These are phyloP conservation scores for Cladosporium sp. DNA, from an alignment of 2,329 filamentous ascomycete species.

Conservation along the genomic window DNA sequence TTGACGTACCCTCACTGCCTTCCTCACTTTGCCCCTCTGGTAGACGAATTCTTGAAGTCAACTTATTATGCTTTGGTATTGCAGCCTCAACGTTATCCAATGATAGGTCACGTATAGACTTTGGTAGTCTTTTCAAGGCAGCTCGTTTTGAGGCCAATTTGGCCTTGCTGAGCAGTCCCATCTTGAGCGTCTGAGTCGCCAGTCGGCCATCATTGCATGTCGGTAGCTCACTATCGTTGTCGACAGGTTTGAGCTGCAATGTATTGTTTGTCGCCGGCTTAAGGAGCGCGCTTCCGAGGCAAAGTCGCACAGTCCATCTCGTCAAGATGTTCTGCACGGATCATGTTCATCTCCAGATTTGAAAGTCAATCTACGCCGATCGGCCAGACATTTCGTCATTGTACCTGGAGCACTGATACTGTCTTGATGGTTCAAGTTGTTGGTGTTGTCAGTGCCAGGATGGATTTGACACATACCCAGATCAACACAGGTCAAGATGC, in stretches of 20 bases:
- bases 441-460: neutral
- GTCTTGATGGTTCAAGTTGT: neutral
- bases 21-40: too few species aligned
- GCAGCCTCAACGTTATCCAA: neutral
- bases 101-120: neutral
- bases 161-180: constrained; percentile 7
- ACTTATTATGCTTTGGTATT: neutral
- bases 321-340: neutral
- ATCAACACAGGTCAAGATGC: constrained; percentile 29
- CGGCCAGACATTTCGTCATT: constrained; percentile 7
- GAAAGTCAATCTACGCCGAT: constrained; percentile 10
- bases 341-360: neutral
- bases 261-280: neutral
- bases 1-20: neutral
- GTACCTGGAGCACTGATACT: neutral
- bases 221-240: neutral
- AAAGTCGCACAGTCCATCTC: neutral
- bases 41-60: neutral
- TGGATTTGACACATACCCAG: neutral
- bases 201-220: constrained; percentile 1
- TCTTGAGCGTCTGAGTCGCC: neutral
- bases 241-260: neutral
- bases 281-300: neutral
- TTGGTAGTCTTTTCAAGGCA: neutral
- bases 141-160: constrained; percentile 3